A percentile compares a stretch with the other conserved stretches of the same genome.
These are phyloP conservation scores for Lathyrus aphaca DNA, from an alignment of 306 rosid genomes.

Conservation along the genomic window DNA sequence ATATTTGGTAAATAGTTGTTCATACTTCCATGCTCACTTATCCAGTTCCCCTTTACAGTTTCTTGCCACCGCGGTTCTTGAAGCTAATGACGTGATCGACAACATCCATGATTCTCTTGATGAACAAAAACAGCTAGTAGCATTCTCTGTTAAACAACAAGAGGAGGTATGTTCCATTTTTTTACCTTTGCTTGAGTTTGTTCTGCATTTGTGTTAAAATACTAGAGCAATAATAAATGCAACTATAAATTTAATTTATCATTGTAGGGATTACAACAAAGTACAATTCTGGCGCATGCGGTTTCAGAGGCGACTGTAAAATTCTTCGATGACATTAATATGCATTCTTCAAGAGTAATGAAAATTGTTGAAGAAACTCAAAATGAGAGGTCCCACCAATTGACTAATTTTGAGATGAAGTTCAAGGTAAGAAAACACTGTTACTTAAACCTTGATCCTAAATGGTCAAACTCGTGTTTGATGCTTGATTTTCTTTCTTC, in stretches of 20 bases:
- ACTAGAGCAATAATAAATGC: slow-evolving; percentile 23
- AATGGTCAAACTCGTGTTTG: not conserved
- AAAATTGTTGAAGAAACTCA: slow-evolving; percentile 65
- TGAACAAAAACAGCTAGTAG: slow-evolving; percentile 72
- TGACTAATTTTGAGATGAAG: slow-evolving; percentile 67
- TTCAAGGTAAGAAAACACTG: slow-evolving; percentile 63
- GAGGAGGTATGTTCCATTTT: slow-evolving; percentile 59
- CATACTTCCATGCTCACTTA: slow-evolving; percentile 11
- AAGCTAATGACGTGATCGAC: slow-evolving; percentile 67
- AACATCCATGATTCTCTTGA: slow-evolving; percentile 66
- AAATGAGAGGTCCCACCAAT: slow-evolving; percentile 53
- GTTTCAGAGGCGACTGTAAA: slow-evolving; percentile 67
- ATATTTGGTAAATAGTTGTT: not conserved
- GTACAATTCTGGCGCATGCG: slow-evolving; percentile 59
- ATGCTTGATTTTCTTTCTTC: slow-evolving; percentile 35
- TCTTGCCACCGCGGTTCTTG: slow-evolving; percentile 63
- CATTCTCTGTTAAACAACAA: slow-evolving; percentile 64
- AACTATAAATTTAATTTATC: slow-evolving; percentile 30
- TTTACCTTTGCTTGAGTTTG: not conserved
- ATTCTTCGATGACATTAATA: slow-evolving; percentile 63
- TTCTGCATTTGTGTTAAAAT: slow-evolving; percentile 4
- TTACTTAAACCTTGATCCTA: not conserved
- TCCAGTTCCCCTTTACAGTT: slow-evolving; percentile 55
- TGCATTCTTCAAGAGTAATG: slow-evolving; percentile 61
- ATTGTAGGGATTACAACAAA: slow-evolving; percentile 67